A percentile compares a stretch with the other conserved stretches of the same genome.
phyloP scores from a whole-genome alignment of 75 land plant species.

The Picea sitchensis region DNA sequence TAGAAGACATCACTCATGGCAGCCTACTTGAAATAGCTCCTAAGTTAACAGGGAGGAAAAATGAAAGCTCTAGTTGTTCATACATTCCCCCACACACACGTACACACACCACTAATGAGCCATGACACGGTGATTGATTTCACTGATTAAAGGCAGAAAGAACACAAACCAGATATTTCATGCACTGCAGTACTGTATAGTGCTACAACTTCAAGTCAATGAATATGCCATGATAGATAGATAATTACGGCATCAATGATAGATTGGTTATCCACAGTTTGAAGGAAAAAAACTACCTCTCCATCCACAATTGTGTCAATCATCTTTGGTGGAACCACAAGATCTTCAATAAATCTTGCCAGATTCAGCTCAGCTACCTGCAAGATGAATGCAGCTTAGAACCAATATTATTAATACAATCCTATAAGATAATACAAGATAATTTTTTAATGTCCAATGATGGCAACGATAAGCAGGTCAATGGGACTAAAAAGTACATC shows the following conservation, averaged over 20 bases:
- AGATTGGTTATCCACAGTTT: slow-evolving; percentile 1
- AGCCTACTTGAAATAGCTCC: background rate
- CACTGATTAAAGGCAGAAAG: background rate
- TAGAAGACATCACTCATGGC: background rate
- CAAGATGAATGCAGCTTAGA: background rate
- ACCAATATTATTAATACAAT: too few relatives aligned
- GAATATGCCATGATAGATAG: background rate
- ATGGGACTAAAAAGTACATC: too few relatives aligned
- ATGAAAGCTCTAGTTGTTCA: background rate
- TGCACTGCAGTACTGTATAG: slow-evolving; percentile 1
- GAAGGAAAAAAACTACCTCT: slow-evolving; percentile 53
- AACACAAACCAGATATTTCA: background rate
- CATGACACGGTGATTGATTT: background rate
- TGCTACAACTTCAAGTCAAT: background rate
- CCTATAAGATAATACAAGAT: too few relatives aligned
- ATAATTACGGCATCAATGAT: background rate
- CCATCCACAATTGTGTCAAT: slow-evolving; percentile 96
- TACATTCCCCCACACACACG: background rate
- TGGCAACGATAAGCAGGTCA: too few relatives aligned
- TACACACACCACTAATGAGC: background rate
- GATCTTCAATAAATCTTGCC: slow-evolving; percentile 90
- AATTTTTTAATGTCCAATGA: too few relatives aligned
- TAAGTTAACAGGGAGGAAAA: background rate
- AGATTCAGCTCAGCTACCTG: slow-evolving; percentile 95
- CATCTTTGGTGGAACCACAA: slow-evolving; percentile 96